These are phyloP conservation scores for Fusarium luffae DNA, from an alignment of 2,329 filamentous ascomycete genomes.

Conservation along the genomic window DNA sequence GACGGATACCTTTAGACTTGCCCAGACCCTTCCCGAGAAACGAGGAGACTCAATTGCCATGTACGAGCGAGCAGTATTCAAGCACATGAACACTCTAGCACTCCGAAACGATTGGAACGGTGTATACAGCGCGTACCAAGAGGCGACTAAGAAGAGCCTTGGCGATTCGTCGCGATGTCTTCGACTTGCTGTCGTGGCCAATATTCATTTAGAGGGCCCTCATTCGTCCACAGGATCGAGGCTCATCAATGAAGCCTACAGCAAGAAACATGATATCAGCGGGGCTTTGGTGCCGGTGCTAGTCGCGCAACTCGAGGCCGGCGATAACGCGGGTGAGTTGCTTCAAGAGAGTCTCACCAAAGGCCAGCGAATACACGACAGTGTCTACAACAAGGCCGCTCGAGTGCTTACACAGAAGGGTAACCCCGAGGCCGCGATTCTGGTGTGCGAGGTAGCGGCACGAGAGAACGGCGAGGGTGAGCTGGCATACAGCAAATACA, in stretches of 20 bases:
- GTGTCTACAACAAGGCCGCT: slow-evolving; percentile 52
- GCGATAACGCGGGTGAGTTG: slow-evolving; percentile 44
- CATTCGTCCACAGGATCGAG: slow-evolving; percentile 49
- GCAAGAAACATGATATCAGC: slow-evolving; percentile 56
- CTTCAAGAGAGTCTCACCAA: slow-evolving; percentile 46
- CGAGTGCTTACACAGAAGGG: slow-evolving; percentile 47
- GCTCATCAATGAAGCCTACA: slow-evolving; percentile 55
- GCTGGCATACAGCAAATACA: slow-evolving; percentile 52
- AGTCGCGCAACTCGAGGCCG: slow-evolving; percentile 51
- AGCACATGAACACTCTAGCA: slow-evolving; percentile 56
- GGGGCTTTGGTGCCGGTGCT: slow-evolving; percentile 55
- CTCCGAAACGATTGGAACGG: slow-evolving; percentile 46
- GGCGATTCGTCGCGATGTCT: slow-evolving; percentile 56
- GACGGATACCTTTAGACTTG: slow-evolving; percentile 9
- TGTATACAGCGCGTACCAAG: slow-evolving; percentile 54
- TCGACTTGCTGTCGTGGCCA: slow-evolving; percentile 60
- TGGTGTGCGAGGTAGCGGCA: slow-evolving; percentile 52
- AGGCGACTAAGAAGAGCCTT: slow-evolving; percentile 44
- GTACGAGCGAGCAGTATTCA: slow-evolving; percentile 40
- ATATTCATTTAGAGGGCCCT: slow-evolving; percentile 49
- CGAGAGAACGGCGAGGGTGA: slow-evolving; percentile 52
- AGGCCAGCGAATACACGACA: slow-evolving; percentile 50
- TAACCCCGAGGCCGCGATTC: slow-evolving; percentile 46
- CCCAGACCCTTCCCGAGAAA: slow-evolving; percentile 29
- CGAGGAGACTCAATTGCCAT: slow-evolving; percentile 36